Evolutionary conservation across 352 stramenopile genomes (phyloP).

Genomic region (Phytopythium vexans): DNA sequence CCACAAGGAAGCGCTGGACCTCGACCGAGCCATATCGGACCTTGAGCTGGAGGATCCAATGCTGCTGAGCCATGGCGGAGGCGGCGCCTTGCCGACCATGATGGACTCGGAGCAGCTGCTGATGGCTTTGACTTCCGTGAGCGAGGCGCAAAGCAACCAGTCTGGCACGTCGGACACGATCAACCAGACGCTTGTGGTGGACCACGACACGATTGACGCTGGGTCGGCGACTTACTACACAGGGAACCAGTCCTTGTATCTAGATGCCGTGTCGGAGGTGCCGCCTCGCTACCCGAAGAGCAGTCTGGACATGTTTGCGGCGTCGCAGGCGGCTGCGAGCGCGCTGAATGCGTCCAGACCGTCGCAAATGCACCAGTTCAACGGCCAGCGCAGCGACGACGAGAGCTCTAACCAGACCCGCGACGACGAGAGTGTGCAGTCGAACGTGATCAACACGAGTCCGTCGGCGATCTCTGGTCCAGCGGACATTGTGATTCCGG

Average conservation of each 20-base stretch:
- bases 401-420: conserved; percentile 17
- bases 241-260: conserved; percentile 20
- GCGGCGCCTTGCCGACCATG: conserved; percentile 25
- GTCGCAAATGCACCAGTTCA: conserved; percentile 3
- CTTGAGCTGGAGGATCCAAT: conserved; percentile 84
- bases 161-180: conserved; percentile 42
- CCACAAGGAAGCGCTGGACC: conserved; percentile 74
- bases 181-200: conserved; percentile 18
- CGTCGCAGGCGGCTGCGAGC: conserved; percentile 2
- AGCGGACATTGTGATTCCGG: conserved; percentile 32
- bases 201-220: conserved; percentile 7
- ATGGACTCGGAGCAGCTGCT: conserved; percentile 40
- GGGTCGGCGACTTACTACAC: conserved; percentile 9
- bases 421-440: conserved; percentile 18
- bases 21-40: conserved; percentile 78
- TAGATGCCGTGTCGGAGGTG: conserved; percentile 19
- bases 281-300: conserved; percentile 8
- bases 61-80: conserved; percentile 61
- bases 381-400: background rate
- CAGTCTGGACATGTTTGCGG: conserved; percentile 3
- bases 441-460: conserved; percentile 24
- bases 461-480: conserved; percentile 6
- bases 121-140: conserved; percentile 50
- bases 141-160: conserved; percentile 46
- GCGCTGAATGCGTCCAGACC: conserved; percentile 6